These are phyloP conservation scores for Microbotryomycetes sp. DNA, from an alignment of 1,284 basidiomycete genomes.

Conservation along the genomic window DNA sequence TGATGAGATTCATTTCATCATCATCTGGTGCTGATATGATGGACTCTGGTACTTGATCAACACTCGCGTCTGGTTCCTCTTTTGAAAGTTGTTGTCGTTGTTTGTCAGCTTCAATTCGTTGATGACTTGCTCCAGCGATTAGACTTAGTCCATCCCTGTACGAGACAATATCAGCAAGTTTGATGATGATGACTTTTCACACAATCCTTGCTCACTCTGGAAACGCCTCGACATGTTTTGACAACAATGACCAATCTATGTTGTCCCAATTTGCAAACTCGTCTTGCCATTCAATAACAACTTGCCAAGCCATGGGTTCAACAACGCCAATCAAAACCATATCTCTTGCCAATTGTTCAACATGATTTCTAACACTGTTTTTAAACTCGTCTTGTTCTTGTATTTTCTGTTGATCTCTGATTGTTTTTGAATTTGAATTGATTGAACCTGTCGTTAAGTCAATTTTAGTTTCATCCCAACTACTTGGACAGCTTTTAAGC, in stretches of 20 bases:
- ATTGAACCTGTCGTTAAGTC: slow-evolving; percentile 28
- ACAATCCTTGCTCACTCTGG: slow-evolving; percentile 51
- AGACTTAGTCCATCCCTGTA: slow-evolving; percentile 22
- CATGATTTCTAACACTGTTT: slow-evolving; percentile 51
- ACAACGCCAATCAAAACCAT: slow-evolving; percentile 65
- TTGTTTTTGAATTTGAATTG: slow-evolving; percentile 42
- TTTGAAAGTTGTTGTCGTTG: background rate
- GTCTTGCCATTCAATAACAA: slow-evolving; percentile 71
- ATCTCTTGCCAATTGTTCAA: slow-evolving; percentile 64
- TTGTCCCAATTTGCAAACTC: slow-evolving; percentile 53
- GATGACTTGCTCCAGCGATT: slow-evolving; percentile 2
- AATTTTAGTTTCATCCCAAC: slow-evolving; percentile 42
- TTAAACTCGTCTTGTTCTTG: slow-evolving; percentile 48
- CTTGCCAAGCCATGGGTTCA: slow-evolving; percentile 70
- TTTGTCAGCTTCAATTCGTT: slow-evolving; percentile 3
- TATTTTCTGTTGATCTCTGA: slow-evolving; percentile 40
- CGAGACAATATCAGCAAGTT: background rate
- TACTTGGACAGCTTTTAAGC: slow-evolving; percentile 51
- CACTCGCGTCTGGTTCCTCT: slow-evolving; percentile 27
- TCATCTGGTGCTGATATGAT: slow-evolving; percentile 35
- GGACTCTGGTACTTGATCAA: background rate
- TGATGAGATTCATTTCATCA: slow-evolving; percentile 46
- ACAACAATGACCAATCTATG: slow-evolving; percentile 59
- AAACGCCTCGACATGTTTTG: slow-evolving; percentile 63
- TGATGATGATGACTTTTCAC: background rate